phyloP scores from a whole-genome alignment of 2,329 filamentous ascomycete genomes.

The Aspergillus sp. region DNA sequence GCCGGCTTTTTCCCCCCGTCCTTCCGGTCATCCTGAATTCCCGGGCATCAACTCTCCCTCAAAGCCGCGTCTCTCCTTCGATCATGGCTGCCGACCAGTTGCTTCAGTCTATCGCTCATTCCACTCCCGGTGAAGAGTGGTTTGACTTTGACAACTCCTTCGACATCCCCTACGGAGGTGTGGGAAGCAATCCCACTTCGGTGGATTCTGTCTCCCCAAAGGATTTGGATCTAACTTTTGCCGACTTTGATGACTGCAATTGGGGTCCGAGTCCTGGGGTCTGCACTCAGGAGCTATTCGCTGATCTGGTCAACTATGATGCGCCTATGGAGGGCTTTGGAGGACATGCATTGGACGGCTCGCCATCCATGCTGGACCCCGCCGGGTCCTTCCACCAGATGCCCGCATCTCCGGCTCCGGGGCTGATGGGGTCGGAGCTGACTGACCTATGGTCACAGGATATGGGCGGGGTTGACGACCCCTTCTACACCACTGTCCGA shows the following conservation, averaged over 20 bases:
- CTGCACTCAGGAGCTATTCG: constrained; percentile 25
- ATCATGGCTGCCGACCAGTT: constrained; percentile 33
- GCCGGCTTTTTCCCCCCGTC: constrained; percentile 1
- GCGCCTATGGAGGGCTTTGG: constrained; percentile 21
- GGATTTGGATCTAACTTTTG: constrained; percentile 31
- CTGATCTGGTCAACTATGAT: constrained; percentile 29
- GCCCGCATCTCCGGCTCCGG: constrained; percentile 7
- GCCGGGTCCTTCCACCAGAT: constrained; percentile 15
- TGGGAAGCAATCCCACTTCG: constrained; percentile 34
- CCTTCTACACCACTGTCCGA: constrained; percentile 26
- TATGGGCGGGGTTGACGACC: constrained; percentile 16
- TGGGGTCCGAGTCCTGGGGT: constrained; percentile 24
- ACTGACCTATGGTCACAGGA: constrained; percentile 16
- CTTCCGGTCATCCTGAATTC: constrained; percentile 5
- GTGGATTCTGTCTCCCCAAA: constrained; percentile 33
- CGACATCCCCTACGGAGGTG: constrained; percentile 30
- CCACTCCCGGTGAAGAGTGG: constrained; percentile 29
- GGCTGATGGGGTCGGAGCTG: constrained; percentile 6
- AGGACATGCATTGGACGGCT: constrained; percentile 19
- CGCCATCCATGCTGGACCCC: constrained; percentile 19
- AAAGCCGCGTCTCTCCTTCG: constrained; percentile 1
- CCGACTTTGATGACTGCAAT: constrained; percentile 26
- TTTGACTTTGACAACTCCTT: constrained; percentile 40
- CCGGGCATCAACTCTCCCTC: not conserved
- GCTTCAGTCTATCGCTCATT: constrained; percentile 26